phyloP scores from a whole-genome alignment of 1,284 basidiomycete genomes.

The Fomitopsis betulina region DNA sequence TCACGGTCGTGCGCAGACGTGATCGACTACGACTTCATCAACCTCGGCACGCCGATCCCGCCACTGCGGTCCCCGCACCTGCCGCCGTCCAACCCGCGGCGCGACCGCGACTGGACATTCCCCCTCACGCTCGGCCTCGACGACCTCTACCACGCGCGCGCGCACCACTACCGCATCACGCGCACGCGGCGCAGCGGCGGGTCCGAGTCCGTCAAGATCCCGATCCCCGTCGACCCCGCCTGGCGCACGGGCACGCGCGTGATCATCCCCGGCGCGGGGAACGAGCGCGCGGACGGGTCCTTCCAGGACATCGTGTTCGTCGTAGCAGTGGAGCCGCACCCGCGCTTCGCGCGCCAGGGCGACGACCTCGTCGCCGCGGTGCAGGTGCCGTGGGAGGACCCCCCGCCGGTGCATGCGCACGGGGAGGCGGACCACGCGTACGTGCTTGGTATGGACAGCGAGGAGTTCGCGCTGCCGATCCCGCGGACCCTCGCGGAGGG shows the following conservation, averaged over 20 bases:
- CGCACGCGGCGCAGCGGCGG: slow-evolving; percentile 49
- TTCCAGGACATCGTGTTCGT: slow-evolving; percentile 79
- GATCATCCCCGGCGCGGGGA: slow-evolving; percentile 70
- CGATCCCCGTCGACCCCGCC: slow-evolving; percentile 72
- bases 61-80: slow-evolving; percentile 28
- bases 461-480: slow-evolving; percentile 54
- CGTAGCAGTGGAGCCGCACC: slow-evolving; percentile 71
- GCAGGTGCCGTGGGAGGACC: slow-evolving; percentile 68
- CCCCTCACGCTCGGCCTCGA: slow-evolving; percentile 78
- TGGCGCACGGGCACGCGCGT: slow-evolving; percentile 74
- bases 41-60: slow-evolving; percentile 30
- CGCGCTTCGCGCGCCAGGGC: slow-evolving; percentile 63
- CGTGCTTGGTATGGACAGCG: slow-evolving; percentile 69
- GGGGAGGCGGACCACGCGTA: slow-evolving; percentile 42
- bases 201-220: slow-evolving; percentile 72
- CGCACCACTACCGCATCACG: slow-evolving; percentile 78
- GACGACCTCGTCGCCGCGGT: slow-evolving; percentile 72
- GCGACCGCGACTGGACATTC: slow-evolving; percentile 47
- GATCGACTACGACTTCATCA: slow-evolving; percentile 27
- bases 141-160: slow-evolving; percentile 80
- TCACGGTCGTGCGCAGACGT: not conserved
- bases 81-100: not conserved
- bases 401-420: slow-evolving; percentile 35
- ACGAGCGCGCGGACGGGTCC: slow-evolving; percentile 68
- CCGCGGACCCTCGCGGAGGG: slow-evolving; percentile 64